Evolutionary conservation across 805 yeast species (phyloP), one percentile per base, ranked within the genome.

Genomic region (Phaffomyces thermotolerans): DNA sequence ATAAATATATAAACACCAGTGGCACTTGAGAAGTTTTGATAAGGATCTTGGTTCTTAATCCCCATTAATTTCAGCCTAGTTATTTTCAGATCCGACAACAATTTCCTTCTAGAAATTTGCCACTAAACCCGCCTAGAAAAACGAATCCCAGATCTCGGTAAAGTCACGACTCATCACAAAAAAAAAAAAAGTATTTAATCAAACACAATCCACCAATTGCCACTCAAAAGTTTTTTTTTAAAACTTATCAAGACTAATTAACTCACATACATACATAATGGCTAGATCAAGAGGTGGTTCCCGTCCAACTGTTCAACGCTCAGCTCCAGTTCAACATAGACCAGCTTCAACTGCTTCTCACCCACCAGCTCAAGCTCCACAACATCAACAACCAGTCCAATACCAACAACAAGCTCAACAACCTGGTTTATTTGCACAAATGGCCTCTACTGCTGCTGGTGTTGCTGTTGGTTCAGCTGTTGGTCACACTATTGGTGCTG

Each of bases 371-470:
- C 73, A 82, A 39, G 78, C 77, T 48, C 73, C 72, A 48, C 75
- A 62, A 23, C 58, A 64, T n/a, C 60, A 64, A 50, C 57, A 81
- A 51, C 76, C 76, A 59, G 46, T 22, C n/a, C 79, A 75, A 61
- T 73, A 76, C 62, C 72, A 71, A 46, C 69, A 75, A 42, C 82
- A 72, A 60, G 75, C 78, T 34, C 60, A 58, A 55, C 78, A 74
- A 57, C 97, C 97, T 39, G 97, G 98, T 58, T 58, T 91, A 63
- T 90, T 91, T 59, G 85, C 91, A 47, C 95, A 93, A 70, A 93
- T 93, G 99, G 98, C 98, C 34, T 75, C 95, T 39, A 93, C 99
- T 39, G 99, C 99, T 44, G 99, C 98, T 40, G 99, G 99, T 81
- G 99, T 93, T 37, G 99, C 98, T 43, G 97, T 93, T 45, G 99